A percentile compares a stretch with the other conserved stretches of the same genome.
phyloP scores from a whole-genome alignment of 257 asterid genomes.

The Thymus quinquecostatus region DNA sequence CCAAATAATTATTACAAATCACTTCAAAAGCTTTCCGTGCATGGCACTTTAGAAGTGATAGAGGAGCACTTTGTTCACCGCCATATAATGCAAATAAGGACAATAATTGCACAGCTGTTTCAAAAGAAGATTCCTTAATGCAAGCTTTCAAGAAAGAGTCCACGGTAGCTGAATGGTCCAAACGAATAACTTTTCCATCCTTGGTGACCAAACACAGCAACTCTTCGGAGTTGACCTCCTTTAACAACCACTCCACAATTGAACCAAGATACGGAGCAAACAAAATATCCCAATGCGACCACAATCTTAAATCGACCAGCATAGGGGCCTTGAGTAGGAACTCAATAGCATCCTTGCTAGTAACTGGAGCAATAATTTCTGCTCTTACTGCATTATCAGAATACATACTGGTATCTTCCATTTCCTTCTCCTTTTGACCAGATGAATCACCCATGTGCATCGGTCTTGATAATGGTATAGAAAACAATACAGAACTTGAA shows the following conservation, averaged over 20 bases:
- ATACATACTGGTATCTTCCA: slow-evolving; percentile 36
- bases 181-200: slow-evolving; percentile 79
- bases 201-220: slow-evolving; percentile 76
- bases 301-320: slow-evolving; percentile 72
- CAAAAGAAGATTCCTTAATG: slow-evolving; percentile 66
- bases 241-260: slow-evolving; percentile 80
- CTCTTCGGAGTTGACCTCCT: slow-evolving; percentile 70
- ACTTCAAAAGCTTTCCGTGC: slow-evolving; percentile 72
- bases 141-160: slow-evolving; percentile 73
- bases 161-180: slow-evolving; percentile 73
- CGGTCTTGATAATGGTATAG: slow-evolving; percentile 62
- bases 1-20: slow-evolving; percentile 48
- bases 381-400: slow-evolving; percentile 31
- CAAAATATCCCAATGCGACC: slow-evolving; percentile 90
- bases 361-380: slow-evolving; percentile 45
- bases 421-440: slow-evolving; percentile 39
- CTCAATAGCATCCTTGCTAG: slow-evolving; percentile 74
- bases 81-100: slow-evolving; percentile 84
- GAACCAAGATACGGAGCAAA: slow-evolving; percentile 94
- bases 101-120: slow-evolving; percentile 73
- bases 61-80: slow-evolving; percentile 72
- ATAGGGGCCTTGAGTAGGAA: slow-evolving; percentile 79
- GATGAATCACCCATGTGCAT: slow-evolving; percentile 36
- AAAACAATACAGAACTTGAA: slow-evolving; percentile 65
- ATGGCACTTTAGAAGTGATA: slow-evolving; percentile 76